A percentile compares a stretch with the other conserved stretches of the same genome.
Evolutionary conservation across 176 grass and related monocot species (phyloP).

Genomic region (Cenchrus fungigraminus): DNA sequence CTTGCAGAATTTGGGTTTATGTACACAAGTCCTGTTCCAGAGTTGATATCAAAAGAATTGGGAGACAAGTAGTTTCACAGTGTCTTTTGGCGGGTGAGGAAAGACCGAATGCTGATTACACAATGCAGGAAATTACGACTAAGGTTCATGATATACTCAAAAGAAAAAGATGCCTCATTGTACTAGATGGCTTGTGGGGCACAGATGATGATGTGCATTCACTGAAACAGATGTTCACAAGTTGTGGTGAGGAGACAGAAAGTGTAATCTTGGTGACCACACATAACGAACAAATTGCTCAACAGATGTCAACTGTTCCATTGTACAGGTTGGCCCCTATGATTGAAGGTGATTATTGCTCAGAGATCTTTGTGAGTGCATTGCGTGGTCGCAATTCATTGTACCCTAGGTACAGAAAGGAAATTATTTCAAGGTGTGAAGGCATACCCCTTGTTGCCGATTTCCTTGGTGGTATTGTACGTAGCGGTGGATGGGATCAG

Average conservation of each 20-base stretch:
- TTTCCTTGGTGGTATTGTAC: conserved; percentile 13
- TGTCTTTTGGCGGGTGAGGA: conserved; percentile 1
- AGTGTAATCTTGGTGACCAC: conserved; percentile 10
- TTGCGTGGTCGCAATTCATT: conserved; percentile 9
- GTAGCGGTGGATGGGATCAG: conserved; percentile 21
- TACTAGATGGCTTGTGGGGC: conserved; percentile 25
- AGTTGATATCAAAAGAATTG: conserved; percentile 25
- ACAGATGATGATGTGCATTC: not conserved
- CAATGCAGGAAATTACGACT: conserved; percentile 20
- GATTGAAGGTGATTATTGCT: conserved; percentile 22
- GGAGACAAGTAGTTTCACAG: conserved; percentile 3
- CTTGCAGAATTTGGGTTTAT: conserved; percentile 13
- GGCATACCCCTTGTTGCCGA: conserved; percentile 30
- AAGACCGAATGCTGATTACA: conserved; percentile 11
- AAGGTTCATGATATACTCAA: conserved; percentile 14
- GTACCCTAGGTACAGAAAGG: conserved; percentile 1
- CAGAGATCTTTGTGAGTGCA: conserved; percentile 7
- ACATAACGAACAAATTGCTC: conserved; percentile 1
- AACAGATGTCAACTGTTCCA: conserved; percentile 10
- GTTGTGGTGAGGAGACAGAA: not conserved
- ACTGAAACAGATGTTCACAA: conserved; percentile 24
- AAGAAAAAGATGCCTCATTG: conserved; percentile 4
- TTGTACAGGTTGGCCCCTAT: conserved; percentile 23
- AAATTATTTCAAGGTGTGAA: conserved; percentile 24
- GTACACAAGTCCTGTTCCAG: not conserved